Conservation (phyloP, 345 rosid genomes). For the Pugionium dolabratum region DNA sequence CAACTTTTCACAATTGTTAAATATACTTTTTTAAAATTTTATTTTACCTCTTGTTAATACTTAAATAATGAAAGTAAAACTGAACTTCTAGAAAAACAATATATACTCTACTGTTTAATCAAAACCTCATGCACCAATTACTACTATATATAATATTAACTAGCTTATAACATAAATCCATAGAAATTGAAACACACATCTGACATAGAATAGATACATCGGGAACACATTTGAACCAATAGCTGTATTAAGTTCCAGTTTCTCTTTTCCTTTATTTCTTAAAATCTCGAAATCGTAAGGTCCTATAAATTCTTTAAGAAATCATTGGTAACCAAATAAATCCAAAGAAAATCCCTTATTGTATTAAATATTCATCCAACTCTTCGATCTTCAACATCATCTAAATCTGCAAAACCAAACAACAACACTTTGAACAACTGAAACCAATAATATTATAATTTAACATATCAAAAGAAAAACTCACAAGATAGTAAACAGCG, state of each 20-base stretch:
- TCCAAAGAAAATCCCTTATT: neutral
- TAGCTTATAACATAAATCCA: no score
- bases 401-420: conserved; percentile 37
- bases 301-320: no score
- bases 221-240: conserved; percentile 11
- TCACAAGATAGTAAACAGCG: conserved; percentile 69
- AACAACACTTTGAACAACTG: neutral
- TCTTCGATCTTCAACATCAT: conserved; percentile 1
- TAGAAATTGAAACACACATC: neutral
- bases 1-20: no score
- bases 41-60: no score
- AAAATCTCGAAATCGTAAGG: neutral
- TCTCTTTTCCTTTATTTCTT: neutral
- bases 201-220: conserved; percentile 1
- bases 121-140: no score
- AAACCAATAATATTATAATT: neutral
- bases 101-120: no score
- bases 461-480: neutral
- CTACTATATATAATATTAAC: no score
- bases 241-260: neutral
- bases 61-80: no score
- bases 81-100: no score
- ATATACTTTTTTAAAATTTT: no score
- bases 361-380: neutral
- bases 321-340: conserved; percentile 11